A percentile compares a stretch with the other conserved stretches of the same genome.
Evolutionary conservation across 2,329 filamentous ascomycete genomes (phyloP).

Genomic region (Aspergillus hiratsukae): DNA sequence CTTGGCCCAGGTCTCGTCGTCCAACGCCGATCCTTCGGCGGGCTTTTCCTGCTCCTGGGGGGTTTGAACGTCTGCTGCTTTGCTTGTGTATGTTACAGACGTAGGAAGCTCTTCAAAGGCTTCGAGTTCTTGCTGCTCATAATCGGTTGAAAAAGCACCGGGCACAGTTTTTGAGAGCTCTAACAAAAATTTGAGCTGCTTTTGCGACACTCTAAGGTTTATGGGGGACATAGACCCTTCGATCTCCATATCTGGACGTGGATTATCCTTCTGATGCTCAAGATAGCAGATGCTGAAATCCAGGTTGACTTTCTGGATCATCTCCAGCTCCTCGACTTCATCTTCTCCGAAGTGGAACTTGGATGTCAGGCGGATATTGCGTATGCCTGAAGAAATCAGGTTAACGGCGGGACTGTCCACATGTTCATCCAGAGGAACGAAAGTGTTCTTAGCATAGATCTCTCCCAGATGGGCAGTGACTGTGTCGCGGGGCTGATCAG

Average conservation of each 20-base stretch:
- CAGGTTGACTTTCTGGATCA: slow-evolving; percentile 95
- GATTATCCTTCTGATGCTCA: slow-evolving; percentile 71
- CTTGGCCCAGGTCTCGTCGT: slow-evolving; percentile 78
- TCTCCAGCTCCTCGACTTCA: slow-evolving; percentile 77
- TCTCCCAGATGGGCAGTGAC: slow-evolving; percentile 93
- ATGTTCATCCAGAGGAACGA: slow-evolving; percentile 76
- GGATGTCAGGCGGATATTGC: slow-evolving; percentile 86
- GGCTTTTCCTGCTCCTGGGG: slow-evolving; percentile 49
- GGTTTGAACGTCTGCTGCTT: slow-evolving; percentile 47
- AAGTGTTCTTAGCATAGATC: slow-evolving; percentile 94
- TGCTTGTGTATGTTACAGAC: slow-evolving; percentile 48
- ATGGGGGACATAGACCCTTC: slow-evolving; percentile 90
- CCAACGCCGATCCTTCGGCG: slow-evolving; percentile 65
- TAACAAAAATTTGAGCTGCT: slow-evolving; percentile 83
- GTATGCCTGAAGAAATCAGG: slow-evolving; percentile 83
- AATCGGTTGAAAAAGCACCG: slow-evolving; percentile 73
- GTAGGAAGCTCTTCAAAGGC: slow-evolving; percentile 68
- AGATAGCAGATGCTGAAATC: slow-evolving; percentile 89
- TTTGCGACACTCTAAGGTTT: slow-evolving; percentile 83
- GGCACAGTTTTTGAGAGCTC: slow-evolving; percentile 86
- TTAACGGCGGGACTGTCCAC: slow-evolving; percentile 72
- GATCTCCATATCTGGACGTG: slow-evolving; percentile 86
- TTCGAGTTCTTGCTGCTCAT: slow-evolving; percentile 67
- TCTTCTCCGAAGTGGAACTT: slow-evolving; percentile 75
- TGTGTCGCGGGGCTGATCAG: slow-evolving; percentile 69